Evolutionary conservation across 306 rosid species (phyloP), one percentile per base, ranked within the genome.

Genomic region (Fagus crenata): DNA sequence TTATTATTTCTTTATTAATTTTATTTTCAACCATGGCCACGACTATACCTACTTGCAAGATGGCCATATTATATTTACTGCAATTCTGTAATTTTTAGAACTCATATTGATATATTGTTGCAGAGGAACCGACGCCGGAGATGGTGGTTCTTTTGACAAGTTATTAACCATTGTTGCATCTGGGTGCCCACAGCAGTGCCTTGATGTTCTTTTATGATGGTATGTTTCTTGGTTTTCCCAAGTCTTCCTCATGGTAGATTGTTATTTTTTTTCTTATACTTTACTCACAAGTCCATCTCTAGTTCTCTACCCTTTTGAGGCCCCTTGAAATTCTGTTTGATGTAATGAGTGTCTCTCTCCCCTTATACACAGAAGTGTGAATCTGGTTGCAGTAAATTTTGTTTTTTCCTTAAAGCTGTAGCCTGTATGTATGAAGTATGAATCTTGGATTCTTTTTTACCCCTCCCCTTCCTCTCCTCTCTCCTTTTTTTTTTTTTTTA

Each of bases 61-160:
- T 61, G 18, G 7, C 6, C 40, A 13, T 61, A 13, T 28, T 39
- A 55, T 37, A 17, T 49, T 67, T 77, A 56, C 46, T 11, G 56
- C 75, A 11, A 35, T 84, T 53, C 14, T 53, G 31, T 73, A 76
- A 60, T 71, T 71, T 74, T 41, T 51, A 13, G 53, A 51, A 77
- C 77, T 7, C 71, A 40, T 79, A 33, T 40, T 72, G 71, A 8
- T 7, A 17, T 39, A 49, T 72, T 81, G 53, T 77, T 84, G 90
- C 86, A 88, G 94, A 86, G 82, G 72, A 85, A 53, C 36, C 91
- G 84, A 6, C 81, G 5, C n/a, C 69, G 90, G 71, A 88, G 87
- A 77, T 92, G 92, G 94, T 88, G 78, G 77, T 88, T 92, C 86
- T 92, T 92, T 54, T 92, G 84, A 91, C 55, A 72, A 43, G 56